Percentiles rank a stretch among this genome's conserved stretches.
Conservation (phyloP, 2,329 filamentous ascomycete genomes). For the Talaromyces amestolkiae region DNA sequence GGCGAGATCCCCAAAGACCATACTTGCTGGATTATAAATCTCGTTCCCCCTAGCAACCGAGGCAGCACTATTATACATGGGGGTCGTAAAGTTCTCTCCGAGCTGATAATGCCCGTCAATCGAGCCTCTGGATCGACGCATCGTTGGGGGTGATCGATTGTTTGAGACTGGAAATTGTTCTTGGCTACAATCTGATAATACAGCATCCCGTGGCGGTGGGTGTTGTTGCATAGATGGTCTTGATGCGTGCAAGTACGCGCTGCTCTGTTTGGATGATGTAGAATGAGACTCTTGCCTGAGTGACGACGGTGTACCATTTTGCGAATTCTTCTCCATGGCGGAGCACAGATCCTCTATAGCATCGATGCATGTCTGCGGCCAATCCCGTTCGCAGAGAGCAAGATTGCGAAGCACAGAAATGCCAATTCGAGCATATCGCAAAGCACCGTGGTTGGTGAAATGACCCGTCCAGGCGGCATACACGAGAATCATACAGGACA, state of each 20-base stretch:
- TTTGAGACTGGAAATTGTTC: background rate
- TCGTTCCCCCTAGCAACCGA: background rate
- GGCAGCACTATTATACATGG: slow-evolving; percentile 13
- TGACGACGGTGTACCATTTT: background rate
- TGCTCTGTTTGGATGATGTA: background rate
- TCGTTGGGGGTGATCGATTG: background rate
- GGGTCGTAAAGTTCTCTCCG: background rate
- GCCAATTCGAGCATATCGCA: background rate
- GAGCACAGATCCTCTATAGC: background rate
- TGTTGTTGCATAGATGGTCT: background rate
- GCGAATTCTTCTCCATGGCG: background rate
- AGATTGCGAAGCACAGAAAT: background rate
- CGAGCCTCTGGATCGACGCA: background rate
- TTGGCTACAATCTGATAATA: background rate
- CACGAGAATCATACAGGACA: background rate
- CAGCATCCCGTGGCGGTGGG: background rate
- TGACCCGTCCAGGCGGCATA: background rate
- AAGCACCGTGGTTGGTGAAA: background rate
- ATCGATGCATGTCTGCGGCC: background rate
- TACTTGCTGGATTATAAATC: slow-evolving; percentile 22
- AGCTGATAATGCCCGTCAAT: background rate
- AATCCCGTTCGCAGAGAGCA: background rate
- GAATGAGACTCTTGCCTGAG: background rate
- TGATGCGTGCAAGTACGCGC: background rate
- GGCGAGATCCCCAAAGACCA: slow-evolving; percentile 24